Base-by-base conservation (phyloP, 805 yeast genomes). In the Candida sphagnicola region DNA sequence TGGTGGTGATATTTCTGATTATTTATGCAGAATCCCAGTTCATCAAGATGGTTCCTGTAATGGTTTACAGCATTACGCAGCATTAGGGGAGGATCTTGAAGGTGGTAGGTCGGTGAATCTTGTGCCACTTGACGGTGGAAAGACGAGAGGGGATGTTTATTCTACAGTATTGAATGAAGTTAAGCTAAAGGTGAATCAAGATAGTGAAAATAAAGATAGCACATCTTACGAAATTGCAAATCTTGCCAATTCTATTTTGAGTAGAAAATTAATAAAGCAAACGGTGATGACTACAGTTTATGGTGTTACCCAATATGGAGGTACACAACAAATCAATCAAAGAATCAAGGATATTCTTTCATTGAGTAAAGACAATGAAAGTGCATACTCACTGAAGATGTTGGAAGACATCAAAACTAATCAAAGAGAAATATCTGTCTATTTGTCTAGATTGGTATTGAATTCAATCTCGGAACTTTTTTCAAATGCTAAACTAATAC, bases 41-140 rank as follows among this genome's bases (percentile, higher is more conserved):
- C 72, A 67, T 37, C 67, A 61, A 42, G 74, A 69, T 47, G 74
- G 74, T 0, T 62, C 73, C 0, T 69, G 74, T 40, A 69, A 69
- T 45, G 74, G 74, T 2, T 56, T 69, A 26, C 74, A 69, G 47
- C 74, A 69, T 43, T 69, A 68, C 47, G 67, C 74, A 5, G 74
- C 73, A 1, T 48, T 69, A 13, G 67, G 71, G 2, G 53, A 54
- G 0, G 74, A 69, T 42, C 23, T 30, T 14, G 53, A 46, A 11
- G 74, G 72, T 2, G 73, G 65, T 0, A 35, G 33, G n/a, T 62
- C 72, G 1, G 74, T 69, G 4, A 69, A 69, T 42, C 45, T 69
- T 5, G 23, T 58, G 2, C 59, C 62, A 2, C 19, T 37, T 4
- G 40, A 40, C 17, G n/a, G 28, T 5, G 23, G 26, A 4, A 40